These are phyloP conservation scores for Pichia sp. DNA, from an alignment of 1,139 yeast genomes.

Conservation along the genomic window DNA sequence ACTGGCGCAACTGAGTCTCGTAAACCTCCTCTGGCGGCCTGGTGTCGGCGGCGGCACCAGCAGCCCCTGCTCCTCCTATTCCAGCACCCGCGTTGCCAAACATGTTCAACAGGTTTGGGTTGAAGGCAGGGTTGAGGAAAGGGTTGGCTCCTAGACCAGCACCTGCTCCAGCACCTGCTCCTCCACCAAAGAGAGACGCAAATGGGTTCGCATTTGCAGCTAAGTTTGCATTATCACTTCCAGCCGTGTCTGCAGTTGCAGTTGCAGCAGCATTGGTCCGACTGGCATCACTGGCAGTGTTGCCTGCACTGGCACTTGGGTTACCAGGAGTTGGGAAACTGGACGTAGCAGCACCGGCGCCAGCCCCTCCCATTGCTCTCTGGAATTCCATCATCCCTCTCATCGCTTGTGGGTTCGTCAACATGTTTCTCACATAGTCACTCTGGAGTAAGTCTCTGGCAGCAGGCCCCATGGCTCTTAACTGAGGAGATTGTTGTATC, in stretches of 20 bases:
- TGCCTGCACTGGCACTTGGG: constrained; percentile 12
- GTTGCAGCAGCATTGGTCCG: constrained; percentile 12
- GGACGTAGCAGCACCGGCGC: constrained; percentile 11
- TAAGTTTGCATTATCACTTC: constrained; percentile 1
- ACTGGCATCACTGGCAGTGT: constrained; percentile 13
- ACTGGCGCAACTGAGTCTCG: constrained; percentile 83
- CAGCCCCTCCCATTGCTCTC: constrained; percentile 36
- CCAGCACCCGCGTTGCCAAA: constrained; percentile 33
- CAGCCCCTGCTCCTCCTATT: constrained; percentile 22
- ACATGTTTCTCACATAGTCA: constrained; percentile 79
- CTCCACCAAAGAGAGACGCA: constrained; percentile 31
- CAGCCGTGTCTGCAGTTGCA: too few species aligned
- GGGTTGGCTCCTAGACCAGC: constrained; percentile 37
- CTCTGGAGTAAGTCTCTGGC: constrained; percentile 82
- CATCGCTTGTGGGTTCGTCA: constrained; percentile 81
- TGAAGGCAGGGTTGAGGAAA: constrained; percentile 35
- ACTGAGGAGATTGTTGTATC: constrained; percentile 79
- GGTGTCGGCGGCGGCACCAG: constrained; percentile 47
- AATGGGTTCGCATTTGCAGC: constrained; percentile 22
- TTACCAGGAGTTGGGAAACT: constrained; percentile 55
- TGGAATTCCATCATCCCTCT: constrained; percentile 78
- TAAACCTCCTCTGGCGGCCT: constrained; percentile 96
- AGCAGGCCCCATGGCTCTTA: constrained; percentile 85
- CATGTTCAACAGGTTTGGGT: constrained; percentile 32
- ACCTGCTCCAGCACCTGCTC: constrained; percentile 40